Percentiles rank a stretch among this genome's conserved stretches.
Evolutionary conservation across 345 rosid genomes (phyloP).

Genomic region (Euphorbia lathyris): DNA sequence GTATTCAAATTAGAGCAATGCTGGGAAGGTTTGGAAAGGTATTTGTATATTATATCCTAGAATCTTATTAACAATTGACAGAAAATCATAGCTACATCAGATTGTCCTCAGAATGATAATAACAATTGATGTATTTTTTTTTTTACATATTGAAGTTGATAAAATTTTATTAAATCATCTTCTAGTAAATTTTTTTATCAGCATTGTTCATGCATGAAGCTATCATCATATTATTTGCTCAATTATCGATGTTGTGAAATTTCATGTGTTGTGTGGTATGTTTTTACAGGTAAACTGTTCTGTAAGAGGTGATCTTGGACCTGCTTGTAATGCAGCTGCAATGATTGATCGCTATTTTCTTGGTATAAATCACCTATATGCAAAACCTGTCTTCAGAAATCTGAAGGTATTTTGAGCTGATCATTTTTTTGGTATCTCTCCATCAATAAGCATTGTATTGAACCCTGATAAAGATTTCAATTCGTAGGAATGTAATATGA

Average conservation of each 20-base stretch:
- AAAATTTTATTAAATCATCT: neutral
- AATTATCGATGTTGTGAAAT: neutral
- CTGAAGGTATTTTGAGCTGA: conserved; percentile 28
- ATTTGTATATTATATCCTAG: too few relatives aligned
- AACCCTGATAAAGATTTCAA: neutral
- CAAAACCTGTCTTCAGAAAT: conserved; percentile 43
- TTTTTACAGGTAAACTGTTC: conserved; percentile 42
- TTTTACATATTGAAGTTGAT: neutral
- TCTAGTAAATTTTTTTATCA: neutral
- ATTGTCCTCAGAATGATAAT: neutral
- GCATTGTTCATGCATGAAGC: neutral
- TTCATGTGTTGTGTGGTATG: neutral
- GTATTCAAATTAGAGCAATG: neutral
- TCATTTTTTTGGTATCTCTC: neutral
- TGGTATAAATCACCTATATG: conserved; percentile 39
- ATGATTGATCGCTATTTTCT: conserved; percentile 45
- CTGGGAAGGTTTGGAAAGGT: neutral
- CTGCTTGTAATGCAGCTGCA: conserved; percentile 50
- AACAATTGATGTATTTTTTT: too few relatives aligned
- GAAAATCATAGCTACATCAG: neutral
- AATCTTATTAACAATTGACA: neutral
- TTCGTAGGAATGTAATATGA: conserved; percentile 39
- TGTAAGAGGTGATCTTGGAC: conserved; percentile 41
- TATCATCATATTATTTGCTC: neutral
- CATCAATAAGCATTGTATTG: neutral